Evolutionary conservation across 2,329 filamentous ascomycete genomes (phyloP).

Genomic region (Epichloe hybrida): DNA sequence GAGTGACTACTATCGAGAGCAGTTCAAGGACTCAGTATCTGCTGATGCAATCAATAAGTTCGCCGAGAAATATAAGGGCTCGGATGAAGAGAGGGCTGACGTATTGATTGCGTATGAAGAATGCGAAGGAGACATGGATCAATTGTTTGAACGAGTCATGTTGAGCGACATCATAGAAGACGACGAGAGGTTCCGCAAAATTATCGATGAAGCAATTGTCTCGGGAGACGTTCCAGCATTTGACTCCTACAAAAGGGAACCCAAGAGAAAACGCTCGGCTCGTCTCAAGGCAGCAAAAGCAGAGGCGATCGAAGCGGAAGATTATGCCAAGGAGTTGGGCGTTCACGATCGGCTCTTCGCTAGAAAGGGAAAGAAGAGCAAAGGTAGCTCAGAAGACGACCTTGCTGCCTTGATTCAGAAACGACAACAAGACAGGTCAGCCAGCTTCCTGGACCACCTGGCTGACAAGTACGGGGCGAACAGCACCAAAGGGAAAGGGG

Average conservation of each 20-base stretch:
- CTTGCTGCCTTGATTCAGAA: conserved; percentile 64
- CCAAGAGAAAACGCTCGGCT: conserved; percentile 46
- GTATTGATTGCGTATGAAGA: conserved; percentile 64
- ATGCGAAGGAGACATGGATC: conserved; percentile 60
- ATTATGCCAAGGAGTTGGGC: conserved; percentile 61
- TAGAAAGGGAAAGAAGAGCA: conserved; percentile 32
- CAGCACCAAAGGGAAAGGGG: conserved; percentile 32
- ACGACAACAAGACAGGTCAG: conserved; percentile 49
- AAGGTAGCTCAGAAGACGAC: conserved; percentile 32
- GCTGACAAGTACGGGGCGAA: conserved; percentile 59
- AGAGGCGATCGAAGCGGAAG: conserved; percentile 58
- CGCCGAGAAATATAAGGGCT: conserved; percentile 65
- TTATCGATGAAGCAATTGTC: conserved; percentile 71
- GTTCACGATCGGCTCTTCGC: conserved; percentile 57
- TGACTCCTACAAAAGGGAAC: conserved; percentile 59
- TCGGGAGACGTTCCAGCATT: conserved; percentile 53
- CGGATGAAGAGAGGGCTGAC: conserved; percentile 71
- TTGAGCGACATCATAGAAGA: conserved; percentile 72
- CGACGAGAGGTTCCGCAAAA: conserved; percentile 67
- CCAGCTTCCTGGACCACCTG: conserved; percentile 55
- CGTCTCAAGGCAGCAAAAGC: conserved; percentile 48
- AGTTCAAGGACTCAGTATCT: conserved; percentile 67
- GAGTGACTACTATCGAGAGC: conserved; percentile 76
- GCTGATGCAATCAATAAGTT: conserved; percentile 63
- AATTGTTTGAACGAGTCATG: conserved; percentile 73